Evolutionary conservation across 202 grass and related monocot species (phyloP).

Genomic region (Brachypodium distachyon): DNA sequence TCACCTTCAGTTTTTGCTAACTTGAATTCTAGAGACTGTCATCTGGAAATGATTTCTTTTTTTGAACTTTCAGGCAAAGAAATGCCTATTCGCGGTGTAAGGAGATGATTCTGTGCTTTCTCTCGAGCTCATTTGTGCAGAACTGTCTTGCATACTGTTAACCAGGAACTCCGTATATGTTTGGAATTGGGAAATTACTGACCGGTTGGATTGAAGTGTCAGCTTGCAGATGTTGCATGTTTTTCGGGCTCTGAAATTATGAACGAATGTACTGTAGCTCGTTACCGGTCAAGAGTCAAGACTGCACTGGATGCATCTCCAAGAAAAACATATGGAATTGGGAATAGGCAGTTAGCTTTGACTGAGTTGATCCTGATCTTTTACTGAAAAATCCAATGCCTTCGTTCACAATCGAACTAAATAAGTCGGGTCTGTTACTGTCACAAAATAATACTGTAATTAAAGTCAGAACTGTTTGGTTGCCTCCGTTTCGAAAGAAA

Average conservation of each 20-base stretch:
- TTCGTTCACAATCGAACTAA: neutral
- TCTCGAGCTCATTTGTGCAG: neutral
- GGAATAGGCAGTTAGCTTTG: neutral
- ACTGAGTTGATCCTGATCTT: neutral
- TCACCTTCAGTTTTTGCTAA: neutral
- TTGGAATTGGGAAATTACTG: neutral
- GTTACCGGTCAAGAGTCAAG: neutral
- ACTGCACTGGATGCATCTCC: neutral
- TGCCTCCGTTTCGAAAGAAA: too few relatives aligned
- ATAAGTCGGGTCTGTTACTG: neutral
- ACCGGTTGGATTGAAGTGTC: neutral
- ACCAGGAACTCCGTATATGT: neutral
- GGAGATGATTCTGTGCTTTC: conserved; percentile 1
- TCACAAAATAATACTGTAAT: too few relatives aligned
- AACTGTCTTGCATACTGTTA: neutral
- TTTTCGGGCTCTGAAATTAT: neutral
- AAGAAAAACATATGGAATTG: neutral
- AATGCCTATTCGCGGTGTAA: neutral
- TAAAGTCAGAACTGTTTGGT: too few relatives aligned
- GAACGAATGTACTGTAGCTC: neutral
- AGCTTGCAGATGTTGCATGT: neutral
- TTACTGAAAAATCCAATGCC: neutral
- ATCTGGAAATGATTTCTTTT: neutral
- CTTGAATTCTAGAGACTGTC: neutral
- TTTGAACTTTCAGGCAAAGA: neutral